Conservation (phyloP, 805 yeast species). For the Cyberlindnera bimundalis region DNA sequence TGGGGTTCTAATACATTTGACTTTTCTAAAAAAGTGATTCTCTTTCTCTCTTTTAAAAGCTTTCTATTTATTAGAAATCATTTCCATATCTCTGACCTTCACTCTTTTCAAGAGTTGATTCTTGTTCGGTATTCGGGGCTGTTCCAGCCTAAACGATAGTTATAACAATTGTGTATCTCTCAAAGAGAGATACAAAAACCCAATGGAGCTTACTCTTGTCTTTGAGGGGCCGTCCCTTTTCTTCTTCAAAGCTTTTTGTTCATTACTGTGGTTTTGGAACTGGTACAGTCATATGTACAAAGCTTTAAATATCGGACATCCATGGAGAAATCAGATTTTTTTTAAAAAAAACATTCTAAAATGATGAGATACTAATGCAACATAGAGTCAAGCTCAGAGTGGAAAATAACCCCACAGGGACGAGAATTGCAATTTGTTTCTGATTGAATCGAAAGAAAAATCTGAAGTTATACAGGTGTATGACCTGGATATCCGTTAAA, state of each 20-base stretch:
- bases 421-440: constrained; percentile 57
- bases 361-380: constrained; percentile 78
- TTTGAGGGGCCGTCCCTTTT: constrained; percentile 52
- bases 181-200: constrained; percentile 40
- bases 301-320: constrained; percentile 32
- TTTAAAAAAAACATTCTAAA: constrained; percentile 11
- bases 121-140: constrained; percentile 59
- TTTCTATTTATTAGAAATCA: no score
- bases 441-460: constrained; percentile 11
- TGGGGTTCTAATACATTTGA: background rate
- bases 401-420: constrained; percentile 42
- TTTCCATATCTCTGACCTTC: constrained; percentile 11
- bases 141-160: constrained; percentile 60
- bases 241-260: constrained; percentile 14
- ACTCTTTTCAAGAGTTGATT: constrained; percentile 11
- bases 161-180: constrained; percentile 55
- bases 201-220: constrained; percentile 85
- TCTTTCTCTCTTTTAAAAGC: no score
- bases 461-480: constrained; percentile 20
- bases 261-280: constrained; percentile 15
- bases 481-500: constrained; percentile 17
- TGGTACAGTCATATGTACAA: constrained; percentile 69
- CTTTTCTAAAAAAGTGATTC: no score
- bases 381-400: constrained; percentile 93
- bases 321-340: background rate